Evolutionary conservation across 352 stramenopile species (phyloP), one percentile per base, ranked within the genome.

Genomic region (Globisporangium carolinianum): DNA sequence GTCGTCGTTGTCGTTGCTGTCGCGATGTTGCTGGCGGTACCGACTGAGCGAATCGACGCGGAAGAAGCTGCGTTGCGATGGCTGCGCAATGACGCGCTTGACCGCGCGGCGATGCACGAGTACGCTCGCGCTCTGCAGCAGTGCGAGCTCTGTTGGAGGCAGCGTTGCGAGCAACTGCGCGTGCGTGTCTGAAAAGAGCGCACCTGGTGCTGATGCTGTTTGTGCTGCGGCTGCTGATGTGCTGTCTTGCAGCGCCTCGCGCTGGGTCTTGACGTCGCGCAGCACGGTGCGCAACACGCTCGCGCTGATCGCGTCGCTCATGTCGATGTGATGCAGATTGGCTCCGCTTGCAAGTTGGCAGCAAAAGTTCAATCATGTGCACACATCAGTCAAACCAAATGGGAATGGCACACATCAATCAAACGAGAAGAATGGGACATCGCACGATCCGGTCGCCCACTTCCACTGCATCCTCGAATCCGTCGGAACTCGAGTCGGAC

Each of bases 1-100:
- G 24, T 46, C 12, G 55, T 55, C 18, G 11, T 6, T 24, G 18
- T 54, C 18, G 48, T 54, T 5, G 24, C 14, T 15, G 36, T 55
- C 18, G 11, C 48, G 18, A 10, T 47, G 42, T 8, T 60, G 58
- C 38, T 57, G 50, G 9, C 70, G 70, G 65, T 78, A 89, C 9
- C 77, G 80, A 39, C 71, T 79, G n/a, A 86, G 71, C 42, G 79
- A 89, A 35, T 83, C 71, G 15, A 89, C 75, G 41, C 79, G 79
- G 66, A 76, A 89, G 66, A 89, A 89, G 14, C 18, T 54, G 47
- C 76, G 73, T 41, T 61, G 49, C 9, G 71, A 85, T 15, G 79
- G 79, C 58, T 68, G 58, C 17, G 76, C 73, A 5, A 56, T 72
- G 39, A 87, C 65, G 18, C 70, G 72, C n/a, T 75, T 71, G 3